Conservation (phyloP, 805 yeast species). For the Barnettozyma wickerhamii region DNA sequence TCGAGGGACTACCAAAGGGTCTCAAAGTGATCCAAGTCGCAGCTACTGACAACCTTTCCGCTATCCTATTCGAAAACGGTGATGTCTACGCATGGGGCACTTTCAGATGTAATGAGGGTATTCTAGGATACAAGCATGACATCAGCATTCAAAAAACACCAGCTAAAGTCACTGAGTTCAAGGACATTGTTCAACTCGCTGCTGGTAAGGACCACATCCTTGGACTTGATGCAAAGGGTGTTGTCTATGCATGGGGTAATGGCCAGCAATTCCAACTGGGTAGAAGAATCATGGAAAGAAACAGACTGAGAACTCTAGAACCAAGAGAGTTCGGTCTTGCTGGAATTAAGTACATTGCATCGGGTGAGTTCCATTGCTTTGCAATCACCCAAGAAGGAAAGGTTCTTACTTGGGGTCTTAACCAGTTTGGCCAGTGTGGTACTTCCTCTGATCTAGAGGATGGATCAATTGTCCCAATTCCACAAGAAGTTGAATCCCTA, state of each 20-base stretch:
- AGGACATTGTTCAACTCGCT: slow-evolving; percentile 75
- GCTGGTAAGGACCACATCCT: slow-evolving; percentile 91
- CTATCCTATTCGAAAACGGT: slow-evolving; percentile 74
- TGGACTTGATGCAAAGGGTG: slow-evolving; percentile 78
- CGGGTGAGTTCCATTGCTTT: slow-evolving; percentile 95
- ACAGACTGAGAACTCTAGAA: slow-evolving; percentile 64
- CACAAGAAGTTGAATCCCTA: slow-evolving; percentile 68
- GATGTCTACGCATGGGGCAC: slow-evolving; percentile 98
- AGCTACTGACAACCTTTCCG: slow-evolving; percentile 90
- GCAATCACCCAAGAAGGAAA: slow-evolving; percentile 73
- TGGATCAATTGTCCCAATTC: slow-evolving; percentile 75
- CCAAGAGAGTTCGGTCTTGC: slow-evolving; percentile 83
- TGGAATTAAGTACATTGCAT: slow-evolving; percentile 73
- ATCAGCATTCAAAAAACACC: slow-evolving; percentile 67
- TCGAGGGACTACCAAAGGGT: slow-evolving; percentile 59
- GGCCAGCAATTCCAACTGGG: slow-evolving; percentile 94
- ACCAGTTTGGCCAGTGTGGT: slow-evolving; percentile 97
- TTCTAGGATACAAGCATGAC: slow-evolving; percentile 72
- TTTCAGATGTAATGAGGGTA: slow-evolving; percentile 89
- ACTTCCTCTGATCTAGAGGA: slow-evolving; percentile 72
- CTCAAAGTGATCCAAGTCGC: slow-evolving; percentile 70
- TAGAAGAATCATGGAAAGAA: slow-evolving; percentile 76
- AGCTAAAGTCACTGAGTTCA: slow-evolving; percentile 51
- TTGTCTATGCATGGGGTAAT: slow-evolving; percentile 95
- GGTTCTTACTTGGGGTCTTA: slow-evolving; percentile 90